phyloP scores from a whole-genome alignment of 2,329 filamentous ascomycete genomes.

The Harringtonia lauricola region DNA sequence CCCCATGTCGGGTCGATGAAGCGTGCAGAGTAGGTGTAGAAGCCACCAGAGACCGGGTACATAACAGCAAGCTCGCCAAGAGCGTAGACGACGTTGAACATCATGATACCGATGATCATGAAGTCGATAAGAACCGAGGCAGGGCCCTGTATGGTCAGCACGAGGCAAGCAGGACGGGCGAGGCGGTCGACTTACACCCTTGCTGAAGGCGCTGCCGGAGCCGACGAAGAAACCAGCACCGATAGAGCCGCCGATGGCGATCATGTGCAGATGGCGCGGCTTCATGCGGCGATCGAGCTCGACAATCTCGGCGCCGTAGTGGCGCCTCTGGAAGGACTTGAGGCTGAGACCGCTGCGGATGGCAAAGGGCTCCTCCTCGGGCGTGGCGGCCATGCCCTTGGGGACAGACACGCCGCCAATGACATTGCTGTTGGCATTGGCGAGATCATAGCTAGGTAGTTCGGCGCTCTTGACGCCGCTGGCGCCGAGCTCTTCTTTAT shows the following conservation, averaged over 20 bases:
- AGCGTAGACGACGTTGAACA: slow-evolving; percentile 51
- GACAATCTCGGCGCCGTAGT: slow-evolving; percentile 21
- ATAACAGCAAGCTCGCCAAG: slow-evolving; percentile 46
- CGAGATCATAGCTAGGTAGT: slow-evolving; percentile 2
- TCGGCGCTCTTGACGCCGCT: neutral
- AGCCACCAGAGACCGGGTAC: slow-evolving; percentile 46
- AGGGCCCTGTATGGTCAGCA: slow-evolving; percentile 22
- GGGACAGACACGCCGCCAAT: neutral
- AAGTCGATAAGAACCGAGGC: slow-evolving; percentile 36
- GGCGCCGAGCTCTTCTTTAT: slow-evolving; percentile 6
- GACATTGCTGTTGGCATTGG: neutral
- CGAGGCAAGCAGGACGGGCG: neutral
- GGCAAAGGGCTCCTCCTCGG: slow-evolving; percentile 17
- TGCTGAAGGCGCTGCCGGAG: neutral
- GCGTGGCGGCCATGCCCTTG: slow-evolving; percentile 2
- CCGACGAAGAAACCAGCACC: slow-evolving; percentile 32
- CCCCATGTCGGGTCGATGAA: slow-evolving; percentile 48
- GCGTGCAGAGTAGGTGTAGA: slow-evolving; percentile 44
- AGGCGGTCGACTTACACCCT: slow-evolving; percentile 24
- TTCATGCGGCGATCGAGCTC: slow-evolving; percentile 24
- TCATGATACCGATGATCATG: slow-evolving; percentile 46
- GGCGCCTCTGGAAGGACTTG: slow-evolving; percentile 30
- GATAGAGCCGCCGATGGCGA: slow-evolving; percentile 34
- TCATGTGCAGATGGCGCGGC: slow-evolving; percentile 14
- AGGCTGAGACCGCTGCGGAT: slow-evolving; percentile 30